Percentiles rank a stretch among this genome's conserved stretches.
Evolutionary conservation across 2,329 filamentous ascomycete genomes (phyloP).

Genomic region (Davidsoniella australis): DNA sequence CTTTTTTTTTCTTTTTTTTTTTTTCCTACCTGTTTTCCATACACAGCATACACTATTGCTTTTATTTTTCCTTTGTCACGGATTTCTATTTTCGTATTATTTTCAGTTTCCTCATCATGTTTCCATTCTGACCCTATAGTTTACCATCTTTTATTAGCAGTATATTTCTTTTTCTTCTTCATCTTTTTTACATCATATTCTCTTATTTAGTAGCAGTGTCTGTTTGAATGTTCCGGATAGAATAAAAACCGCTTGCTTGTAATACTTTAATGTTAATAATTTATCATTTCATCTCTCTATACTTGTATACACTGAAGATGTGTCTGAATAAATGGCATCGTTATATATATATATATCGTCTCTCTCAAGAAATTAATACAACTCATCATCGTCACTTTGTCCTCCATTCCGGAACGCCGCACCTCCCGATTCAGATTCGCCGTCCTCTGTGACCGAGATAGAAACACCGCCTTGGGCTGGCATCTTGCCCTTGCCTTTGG

Average conservation of each 20-base stretch:
- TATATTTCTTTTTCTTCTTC: too few species aligned
- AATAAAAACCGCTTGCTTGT: too few species aligned
- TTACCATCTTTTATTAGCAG: too few species aligned
- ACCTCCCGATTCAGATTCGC: not conserved
- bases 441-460: not conserved
- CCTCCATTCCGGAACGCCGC: constrained; percentile 35
- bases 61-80: too few species aligned
- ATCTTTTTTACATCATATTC: not conserved
- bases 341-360: not conserved
- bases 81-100: too few species aligned
- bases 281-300: not conserved
- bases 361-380: constrained; percentile 27
- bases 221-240: too few species aligned
- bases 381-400: constrained; percentile 38
- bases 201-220: too few species aligned
- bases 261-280: not conserved
- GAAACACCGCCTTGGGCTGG: not conserved
- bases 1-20: not conserved
- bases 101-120: too few species aligned
- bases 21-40: not conserved
- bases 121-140: too few species aligned
- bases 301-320: not conserved
- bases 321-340: not conserved
- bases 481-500: constrained; percentile 39
- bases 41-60: too few species aligned